Base-by-base conservation (phyloP, 2,329 filamentous ascomycete genomes). In the Alternaria novae-zelandiae region DNA sequence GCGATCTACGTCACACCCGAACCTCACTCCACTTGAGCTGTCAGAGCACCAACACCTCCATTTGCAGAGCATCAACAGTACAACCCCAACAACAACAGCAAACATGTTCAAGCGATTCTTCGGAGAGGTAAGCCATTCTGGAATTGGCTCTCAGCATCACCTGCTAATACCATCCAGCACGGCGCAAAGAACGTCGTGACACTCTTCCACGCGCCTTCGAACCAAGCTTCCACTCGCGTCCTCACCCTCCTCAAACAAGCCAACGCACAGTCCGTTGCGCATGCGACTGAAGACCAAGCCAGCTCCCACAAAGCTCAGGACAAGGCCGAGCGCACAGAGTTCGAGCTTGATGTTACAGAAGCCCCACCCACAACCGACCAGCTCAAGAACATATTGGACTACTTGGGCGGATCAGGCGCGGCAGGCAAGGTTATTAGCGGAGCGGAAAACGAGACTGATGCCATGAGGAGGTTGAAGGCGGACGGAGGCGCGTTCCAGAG, bases 131-230 rank as follows among this genome's bases (percentile, higher is more conserved):
- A 23, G 13, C 2, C 15, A n/a, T 23, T 11, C 2, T n/a, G 5
- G 13, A 25, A 53, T 36, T 53, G 15, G 23, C 26, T n/a, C 46
- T 51, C 3, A 5, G 26, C 3, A 23, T 15, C 13, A 50, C 12
- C 6, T 25, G 17, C 41, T 51, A 49, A 20, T 7, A 15, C 13
- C 41, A n/a, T 28, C 23, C 60, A 83, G 83, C 76, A 80, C 54
- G 83, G 82, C 70, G 79, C 81, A 67, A 85, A 84, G 74, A 94
- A 98, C 84, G 92, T 97, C 70, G 89, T 98, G 79, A 98, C 95
- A 65, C 90, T 99, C 85, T 99, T 98, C 86, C 94, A 97, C 87
- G 92, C 92, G 81, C 88, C 95, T 61, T 87, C 86, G 73, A 87
- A 88, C 57, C 87, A 91, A 21, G 86, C 90, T 68, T 97, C 94